Percentiles rank a stretch among this genome's conserved stretches.
phyloP scores from a whole-genome alignment of 2,329 filamentous ascomycete species.

The Fonsecaea erecta region DNA sequence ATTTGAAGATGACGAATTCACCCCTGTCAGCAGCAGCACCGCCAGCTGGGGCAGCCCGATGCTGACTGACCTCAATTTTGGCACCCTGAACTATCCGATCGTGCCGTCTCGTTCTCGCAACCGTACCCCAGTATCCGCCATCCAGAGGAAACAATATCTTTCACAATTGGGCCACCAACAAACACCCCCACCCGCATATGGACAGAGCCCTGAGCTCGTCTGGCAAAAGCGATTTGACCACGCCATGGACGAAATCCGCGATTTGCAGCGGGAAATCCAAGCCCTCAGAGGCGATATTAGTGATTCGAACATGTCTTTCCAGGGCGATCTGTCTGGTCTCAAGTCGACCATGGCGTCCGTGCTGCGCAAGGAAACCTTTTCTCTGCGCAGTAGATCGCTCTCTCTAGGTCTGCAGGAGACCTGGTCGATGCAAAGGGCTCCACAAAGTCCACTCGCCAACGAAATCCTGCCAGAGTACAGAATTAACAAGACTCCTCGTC shows the following conservation, averaged over 20 bases:
- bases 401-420: constrained; percentile 24
- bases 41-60: constrained; percentile 36
- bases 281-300: constrained; percentile 29
- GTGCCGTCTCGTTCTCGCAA: not conserved
- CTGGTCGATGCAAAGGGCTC: constrained; percentile 17
- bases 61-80: constrained; percentile 17
- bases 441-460: constrained; percentile 27
- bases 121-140: constrained; percentile 23
- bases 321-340: constrained; percentile 32
- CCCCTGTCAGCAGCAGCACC: constrained; percentile 35
- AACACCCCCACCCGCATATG: constrained; percentile 29
- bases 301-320: constrained; percentile 26
- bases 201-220: constrained; percentile 31
- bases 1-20: constrained; percentile 35
- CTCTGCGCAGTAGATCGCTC: constrained; percentile 21
- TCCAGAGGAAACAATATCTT: constrained; percentile 21
- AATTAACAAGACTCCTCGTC: not conserved
- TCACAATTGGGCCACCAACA: constrained; percentile 17
- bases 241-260: constrained; percentile 36
- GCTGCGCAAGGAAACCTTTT: constrained; percentile 33
- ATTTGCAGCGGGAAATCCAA: constrained; percentile 32
- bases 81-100: constrained; percentile 19
- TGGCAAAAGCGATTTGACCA: constrained; percentile 34
- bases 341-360: constrained; percentile 34
- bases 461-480: constrained; percentile 24